phyloP scores from a whole-genome alignment of 2,329 filamentous ascomycete species.

The Rosellinia necatrix region DNA sequence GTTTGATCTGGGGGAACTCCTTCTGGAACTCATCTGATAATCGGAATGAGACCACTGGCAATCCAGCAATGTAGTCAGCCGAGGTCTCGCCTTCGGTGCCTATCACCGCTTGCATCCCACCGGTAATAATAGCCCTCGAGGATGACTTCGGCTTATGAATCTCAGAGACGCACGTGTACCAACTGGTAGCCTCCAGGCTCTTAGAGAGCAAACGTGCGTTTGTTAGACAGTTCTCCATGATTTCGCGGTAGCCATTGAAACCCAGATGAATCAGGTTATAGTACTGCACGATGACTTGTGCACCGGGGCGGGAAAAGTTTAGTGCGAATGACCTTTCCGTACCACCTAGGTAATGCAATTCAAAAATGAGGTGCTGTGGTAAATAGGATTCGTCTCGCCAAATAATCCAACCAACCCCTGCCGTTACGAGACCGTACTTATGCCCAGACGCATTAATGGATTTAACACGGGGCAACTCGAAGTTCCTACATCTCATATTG shows the following conservation, averaged over 20 bases:
- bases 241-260: constrained; percentile 64
- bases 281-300: constrained; percentile 73
- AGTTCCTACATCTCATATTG: constrained; percentile 51
- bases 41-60: constrained; percentile 71
- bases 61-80: constrained; percentile 65
- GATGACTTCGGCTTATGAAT: constrained; percentile 63
- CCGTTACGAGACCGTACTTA: constrained; percentile 63
- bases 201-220: constrained; percentile 69
- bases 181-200: constrained; percentile 66
- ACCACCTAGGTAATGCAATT: constrained; percentile 72
- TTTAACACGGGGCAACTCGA: constrained; percentile 64
- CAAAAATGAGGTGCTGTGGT: constrained; percentile 71
- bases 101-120: constrained; percentile 46
- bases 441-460: constrained; percentile 69
- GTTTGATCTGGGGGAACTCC: constrained; percentile 65
- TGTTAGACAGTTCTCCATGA: constrained; percentile 69
- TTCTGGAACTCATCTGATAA: constrained; percentile 65
- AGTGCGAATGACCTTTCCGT: constrained; percentile 72
- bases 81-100: constrained; percentile 53
- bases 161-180: constrained; percentile 68
- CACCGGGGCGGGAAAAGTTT: constrained; percentile 73
- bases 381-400: constrained; percentile 69
- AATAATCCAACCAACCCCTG: constrained; percentile 72
- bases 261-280: constrained; percentile 75
- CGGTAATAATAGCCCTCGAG: constrained; percentile 38